phyloP scores from a whole-genome alignment of 2,329 filamentous ascomycete species.

The Alternaria infectoria region DNA sequence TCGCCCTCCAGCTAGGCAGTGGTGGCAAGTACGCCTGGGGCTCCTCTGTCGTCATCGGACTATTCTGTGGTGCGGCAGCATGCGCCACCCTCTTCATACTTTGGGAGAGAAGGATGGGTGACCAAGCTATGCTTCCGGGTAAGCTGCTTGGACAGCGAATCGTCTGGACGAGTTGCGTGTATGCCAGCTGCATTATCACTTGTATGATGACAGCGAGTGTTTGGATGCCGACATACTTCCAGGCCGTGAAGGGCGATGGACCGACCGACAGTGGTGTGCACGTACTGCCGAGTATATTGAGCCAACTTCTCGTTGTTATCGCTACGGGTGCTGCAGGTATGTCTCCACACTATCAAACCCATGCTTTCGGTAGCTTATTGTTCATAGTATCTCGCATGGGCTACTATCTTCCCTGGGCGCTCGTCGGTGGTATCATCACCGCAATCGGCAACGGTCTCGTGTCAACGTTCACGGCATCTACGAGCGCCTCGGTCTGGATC shows the following conservation, averaged over 20 bases:
- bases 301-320: slow-evolving; percentile 26
- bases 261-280: slow-evolving; percentile 50
- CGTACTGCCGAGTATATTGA: slow-evolving; percentile 46
- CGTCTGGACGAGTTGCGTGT: slow-evolving; percentile 38
- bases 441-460: slow-evolving; percentile 52
- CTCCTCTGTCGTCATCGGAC: slow-evolving; percentile 41
- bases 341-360: not conserved
- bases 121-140: slow-evolving; percentile 49
- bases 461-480: slow-evolving; percentile 46
- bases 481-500: slow-evolving; percentile 36
- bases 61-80: slow-evolving; percentile 41
- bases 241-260: slow-evolving; percentile 45
- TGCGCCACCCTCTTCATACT: slow-evolving; percentile 40
- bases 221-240: slow-evolving; percentile 50
- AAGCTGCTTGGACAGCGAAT: slow-evolving; percentile 39
- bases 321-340: slow-evolving; percentile 25
- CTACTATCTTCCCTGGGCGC: slow-evolving; percentile 38
- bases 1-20: slow-evolving; percentile 49
- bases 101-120: slow-evolving; percentile 47
- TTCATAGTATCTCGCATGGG: slow-evolving; percentile 24
- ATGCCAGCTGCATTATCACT: slow-evolving; percentile 11
- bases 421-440: slow-evolving; percentile 39
- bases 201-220: slow-evolving; percentile 22
- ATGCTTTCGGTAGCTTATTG: slow-evolving; percentile 1
- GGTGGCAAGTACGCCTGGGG: slow-evolving; percentile 45